Evolutionary conservation across 2,329 filamentous ascomycete genomes (phyloP).

Genomic region (Fusarium keratoplasticum): DNA sequence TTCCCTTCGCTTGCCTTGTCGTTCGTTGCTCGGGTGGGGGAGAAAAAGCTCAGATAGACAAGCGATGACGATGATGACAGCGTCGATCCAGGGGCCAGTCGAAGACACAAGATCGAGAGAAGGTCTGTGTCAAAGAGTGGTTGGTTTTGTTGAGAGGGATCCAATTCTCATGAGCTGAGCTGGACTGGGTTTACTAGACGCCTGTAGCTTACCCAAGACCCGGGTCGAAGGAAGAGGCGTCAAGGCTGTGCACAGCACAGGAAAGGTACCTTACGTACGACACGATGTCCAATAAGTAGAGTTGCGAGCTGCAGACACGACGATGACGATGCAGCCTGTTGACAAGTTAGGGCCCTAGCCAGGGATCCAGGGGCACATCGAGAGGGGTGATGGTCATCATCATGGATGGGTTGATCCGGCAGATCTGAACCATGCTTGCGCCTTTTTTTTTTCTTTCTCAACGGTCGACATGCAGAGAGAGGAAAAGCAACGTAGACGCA

Average conservation of each 20-base stretch:
- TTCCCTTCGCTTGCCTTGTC: neutral
- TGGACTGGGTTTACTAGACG: neutral
- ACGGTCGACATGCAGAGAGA: neutral
- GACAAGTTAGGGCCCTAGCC: neutral
- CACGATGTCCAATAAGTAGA: neutral
- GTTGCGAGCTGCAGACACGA: slow-evolving; percentile 27
- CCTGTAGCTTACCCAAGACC: slow-evolving; percentile 9
- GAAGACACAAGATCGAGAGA: neutral
- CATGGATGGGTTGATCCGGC: neutral
- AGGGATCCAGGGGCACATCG: neutral
- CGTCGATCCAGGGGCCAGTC: slow-evolving; percentile 25
- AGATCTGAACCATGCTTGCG: neutral
- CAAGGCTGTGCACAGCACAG: neutral
- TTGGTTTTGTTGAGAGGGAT: neutral
- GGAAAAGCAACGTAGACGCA: neutral
- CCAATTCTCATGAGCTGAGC: neutral
- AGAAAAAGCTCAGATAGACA: slow-evolving; percentile 7
- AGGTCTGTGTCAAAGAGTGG: neutral
- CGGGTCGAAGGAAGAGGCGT: slow-evolving; percentile 28
- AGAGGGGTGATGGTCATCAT: neutral
- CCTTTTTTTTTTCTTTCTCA: slow-evolving; percentile 2
- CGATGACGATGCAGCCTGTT: slow-evolving; percentile 2
- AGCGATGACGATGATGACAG: slow-evolving; percentile 39
- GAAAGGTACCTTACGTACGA: neutral
- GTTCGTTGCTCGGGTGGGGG: slow-evolving; percentile 32